A percentile compares a stretch with the other conserved stretches of the same genome.
phyloP scores from a whole-genome alignment of 2,329 filamentous ascomycete genomes.

The Teratosphaeria gauchensis region DNA sequence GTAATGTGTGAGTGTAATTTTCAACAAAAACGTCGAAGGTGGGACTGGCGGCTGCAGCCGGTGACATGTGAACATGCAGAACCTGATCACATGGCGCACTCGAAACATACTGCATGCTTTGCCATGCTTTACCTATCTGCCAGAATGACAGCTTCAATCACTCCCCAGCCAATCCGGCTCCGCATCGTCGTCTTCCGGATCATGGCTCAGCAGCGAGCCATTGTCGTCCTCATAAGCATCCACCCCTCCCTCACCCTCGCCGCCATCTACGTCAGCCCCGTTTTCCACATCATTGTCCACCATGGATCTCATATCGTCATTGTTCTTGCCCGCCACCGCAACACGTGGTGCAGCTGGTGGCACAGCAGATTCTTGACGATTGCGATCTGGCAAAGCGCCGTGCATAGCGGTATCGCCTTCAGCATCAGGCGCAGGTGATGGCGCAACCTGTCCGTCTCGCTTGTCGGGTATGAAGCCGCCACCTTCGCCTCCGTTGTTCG shows the following conservation, averaged over 20 bases:
- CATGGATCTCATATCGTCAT: not conserved
- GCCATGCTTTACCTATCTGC: no score
- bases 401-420: not conserved
- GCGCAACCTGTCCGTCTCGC: not conserved
- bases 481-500: slow-evolving; percentile 3
- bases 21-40: no score
- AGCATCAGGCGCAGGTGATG: slow-evolving; percentile 2
- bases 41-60: not conserved
- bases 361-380: not conserved
- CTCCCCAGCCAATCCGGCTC: slow-evolving; percentile 53
- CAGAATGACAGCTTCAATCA: slow-evolving; percentile 9
- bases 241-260: not conserved
- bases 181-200: slow-evolving; percentile 56
- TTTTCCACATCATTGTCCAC: not conserved
- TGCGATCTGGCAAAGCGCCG: not conserved
- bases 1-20: no score
- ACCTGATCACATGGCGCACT: not conserved
- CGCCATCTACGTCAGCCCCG: not conserved
- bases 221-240: slow-evolving; percentile 24
- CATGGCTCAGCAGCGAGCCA: slow-evolving; percentile 48
- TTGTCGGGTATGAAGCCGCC: slow-evolving; percentile 8
- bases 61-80: not conserved
- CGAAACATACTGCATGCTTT: no score
- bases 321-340: not conserved
- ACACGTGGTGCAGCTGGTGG: not conserved